Evolutionary conservation across 495 filamentous ascomycete species (phyloP), one percentile per base, ranked within the genome.

Genomic region (Geopyxis carbonaria): DNA sequence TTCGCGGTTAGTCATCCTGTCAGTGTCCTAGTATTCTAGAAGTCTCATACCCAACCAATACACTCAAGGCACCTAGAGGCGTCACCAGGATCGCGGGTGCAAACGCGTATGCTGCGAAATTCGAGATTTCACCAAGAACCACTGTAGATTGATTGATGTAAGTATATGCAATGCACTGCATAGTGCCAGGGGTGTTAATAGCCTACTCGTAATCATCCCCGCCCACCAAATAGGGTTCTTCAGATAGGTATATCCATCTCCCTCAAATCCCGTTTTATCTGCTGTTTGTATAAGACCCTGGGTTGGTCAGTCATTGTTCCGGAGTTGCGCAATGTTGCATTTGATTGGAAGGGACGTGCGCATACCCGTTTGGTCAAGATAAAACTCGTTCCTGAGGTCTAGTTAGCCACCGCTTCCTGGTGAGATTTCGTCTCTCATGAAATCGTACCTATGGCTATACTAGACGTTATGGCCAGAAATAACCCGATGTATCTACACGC

Each of bases 71-170:
- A 27, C 89, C 89, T 24, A 97, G 61, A 10, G 89, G 89, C 3
- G 89, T 97, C 23, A 97, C 89, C 38, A 97, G 66, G 57, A 97
- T 97, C 3, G 89, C 89, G 25, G 89, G 89, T 44, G 89, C 89
- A 61, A 94, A 97, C 1, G 89, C 89, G 58, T 97, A 97, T 41
- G 89, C 89, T 19, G 85, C 84, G 57, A 97, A 97, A 57, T 97
- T 97, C 57, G 80, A 84, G 34, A 89, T 66, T 61, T 97, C 89
- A 45, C 89, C 89, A 25, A 80, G 56, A 27, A 92, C 79, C 67
- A 73, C 64, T 79, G 48, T 46, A 9, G 35, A 2, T 4, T 24
- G 11, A 22, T 23, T n/a, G n/a, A n/a, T n/a, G n/a, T n/a, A n/a
- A n/a, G n/a, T n/a, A n/a, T n/a, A n/a, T n/a, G n/a, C n/a, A 22